Evolutionary conservation across 2,329 filamentous ascomycete genomes (phyloP), one percentile per base, ranked within the genome.

Genomic region (Neofusicoccum kwambonambiense): DNA sequence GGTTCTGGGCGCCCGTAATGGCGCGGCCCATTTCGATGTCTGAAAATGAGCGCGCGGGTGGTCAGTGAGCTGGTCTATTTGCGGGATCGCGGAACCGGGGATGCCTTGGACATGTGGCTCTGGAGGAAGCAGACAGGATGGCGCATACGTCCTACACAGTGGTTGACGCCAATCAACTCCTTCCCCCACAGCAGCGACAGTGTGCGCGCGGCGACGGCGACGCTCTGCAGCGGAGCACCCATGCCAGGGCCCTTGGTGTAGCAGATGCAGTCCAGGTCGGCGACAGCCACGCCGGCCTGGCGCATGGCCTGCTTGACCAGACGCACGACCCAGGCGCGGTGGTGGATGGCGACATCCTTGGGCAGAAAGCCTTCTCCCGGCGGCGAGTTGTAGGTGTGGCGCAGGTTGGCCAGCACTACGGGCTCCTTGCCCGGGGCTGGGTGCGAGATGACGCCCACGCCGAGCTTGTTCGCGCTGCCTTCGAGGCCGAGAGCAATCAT

Each of bases 391-490:
- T 94, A 99, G 19, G 95, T 99, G 81, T 98, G 91, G 63, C 95
- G 90, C 69, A 99, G 85, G 81, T 99, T 99, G 75, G 93, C 89
- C 70, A 99, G 91, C 75, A 99, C 75, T 66, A 83, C 80, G 34
- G 80, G 77, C 71, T 79, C 64, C 50, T 76, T 72, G 64, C 75
- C 74, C 8, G 80, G 74, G 67, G 80, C 72, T 3, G 88, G 84
- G 81, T 98, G 95, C 27, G 88, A 86, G 76, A 99, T 97, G 65
- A 99, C 83, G 73, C 95, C 95, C 65, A 98, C 90, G 70, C 94
- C 95, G 61, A 99, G 88, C 80, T 99, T 99, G 84, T 99, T 99
- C 79, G 95, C 95, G 65, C 92, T 97, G 77, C 95, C 94, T 83
- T 99, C 95, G 75, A 92, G 84, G 22, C 89, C 89, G 72, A 91